These are phyloP conservation scores for Yamagishiella unicocca DNA, from an alignment of 139 green algal genomes.

Conservation along the genomic window DNA sequence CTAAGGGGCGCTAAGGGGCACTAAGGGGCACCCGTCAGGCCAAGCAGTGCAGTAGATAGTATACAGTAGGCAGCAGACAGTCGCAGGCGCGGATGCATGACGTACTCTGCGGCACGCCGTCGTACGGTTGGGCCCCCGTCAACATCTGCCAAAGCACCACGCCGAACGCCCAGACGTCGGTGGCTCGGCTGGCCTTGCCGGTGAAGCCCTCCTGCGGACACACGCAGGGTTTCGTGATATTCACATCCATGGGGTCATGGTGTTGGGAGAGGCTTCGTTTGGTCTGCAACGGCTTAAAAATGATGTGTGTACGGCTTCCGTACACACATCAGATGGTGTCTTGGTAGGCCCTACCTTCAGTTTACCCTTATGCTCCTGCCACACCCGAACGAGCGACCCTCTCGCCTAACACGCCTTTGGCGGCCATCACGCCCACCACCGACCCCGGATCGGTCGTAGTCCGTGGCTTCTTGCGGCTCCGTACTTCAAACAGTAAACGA, in stretches of 20 bases:
- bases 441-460: too few species aligned
- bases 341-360: neutral
- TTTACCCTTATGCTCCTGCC: neutral
- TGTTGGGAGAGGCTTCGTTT: neutral
- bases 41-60: too few species aligned
- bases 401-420: too few species aligned
- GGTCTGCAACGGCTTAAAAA: neutral
- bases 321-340: neutral
- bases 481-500: too few species aligned
- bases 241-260: neutral
- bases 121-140: neutral
- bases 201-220: slow-evolving; percentile 3
- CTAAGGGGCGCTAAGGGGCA: too few species aligned
- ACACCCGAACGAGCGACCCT: neutral
- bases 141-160: slow-evolving; percentile 15
- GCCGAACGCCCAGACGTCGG: slow-evolving; percentile 18
- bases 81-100: too few species aligned
- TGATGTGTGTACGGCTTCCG: neutral
- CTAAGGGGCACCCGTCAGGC: too few species aligned
- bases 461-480: too few species aligned
- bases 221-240: neutral
- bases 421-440: too few species aligned
- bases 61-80: too few species aligned
- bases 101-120: neutral
- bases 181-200: slow-evolving; percentile 12